Percentiles rank a stretch among this genome's conserved stretches.
phyloP scores from a whole-genome alignment of 371 early-diverging fungal species.

The Chytridium lagenaria region DNA sequence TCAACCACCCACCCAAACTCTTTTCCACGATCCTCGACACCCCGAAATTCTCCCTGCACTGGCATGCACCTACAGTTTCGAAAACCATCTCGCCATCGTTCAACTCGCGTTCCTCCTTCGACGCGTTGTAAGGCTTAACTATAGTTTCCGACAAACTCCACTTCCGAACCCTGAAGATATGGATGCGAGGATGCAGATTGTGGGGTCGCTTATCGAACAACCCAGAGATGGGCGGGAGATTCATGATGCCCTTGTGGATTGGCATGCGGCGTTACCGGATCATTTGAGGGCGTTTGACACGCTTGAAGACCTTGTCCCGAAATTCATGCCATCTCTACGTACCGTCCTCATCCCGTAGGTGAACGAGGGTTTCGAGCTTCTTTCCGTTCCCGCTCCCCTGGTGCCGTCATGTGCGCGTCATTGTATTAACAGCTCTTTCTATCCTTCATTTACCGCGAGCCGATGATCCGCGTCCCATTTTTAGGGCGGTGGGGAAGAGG shows the following conservation, averaged over 20 bases:
- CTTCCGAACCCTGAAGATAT: neutral
- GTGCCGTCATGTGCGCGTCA: constrained; percentile 15
- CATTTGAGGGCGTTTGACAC: constrained; percentile 24
- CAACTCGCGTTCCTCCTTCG: constrained; percentile 28
- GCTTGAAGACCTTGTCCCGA: constrained; percentile 18
- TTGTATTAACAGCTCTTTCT: constrained; percentile 24
- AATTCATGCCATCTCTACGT: neutral
- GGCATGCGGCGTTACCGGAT: constrained; percentile 23
- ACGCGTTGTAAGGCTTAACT: constrained; percentile 26
- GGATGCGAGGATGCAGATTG: constrained; percentile 16
- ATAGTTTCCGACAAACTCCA: constrained; percentile 15
- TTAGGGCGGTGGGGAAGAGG: constrained; percentile 13
- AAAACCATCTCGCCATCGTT: constrained; percentile 18
- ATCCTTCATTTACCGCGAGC: constrained; percentile 29
- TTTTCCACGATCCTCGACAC: constrained; percentile 13
- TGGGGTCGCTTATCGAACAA: constrained; percentile 7
- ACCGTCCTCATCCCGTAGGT: constrained; percentile 2
- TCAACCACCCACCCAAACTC: constrained; percentile 25
- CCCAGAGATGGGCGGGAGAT: constrained; percentile 14
- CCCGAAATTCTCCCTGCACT: neutral
- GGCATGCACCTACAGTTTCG: constrained; percentile 3
- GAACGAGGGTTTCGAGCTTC: neutral
- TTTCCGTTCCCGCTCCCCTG: constrained; percentile 1
- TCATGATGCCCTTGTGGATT: constrained; percentile 30
- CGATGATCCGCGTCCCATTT: constrained; percentile 26